Percentiles rank a stretch among this genome's conserved stretches.
Conservation (phyloP, 306 rosid genomes). For the Pachyrhizus erosus region DNA sequence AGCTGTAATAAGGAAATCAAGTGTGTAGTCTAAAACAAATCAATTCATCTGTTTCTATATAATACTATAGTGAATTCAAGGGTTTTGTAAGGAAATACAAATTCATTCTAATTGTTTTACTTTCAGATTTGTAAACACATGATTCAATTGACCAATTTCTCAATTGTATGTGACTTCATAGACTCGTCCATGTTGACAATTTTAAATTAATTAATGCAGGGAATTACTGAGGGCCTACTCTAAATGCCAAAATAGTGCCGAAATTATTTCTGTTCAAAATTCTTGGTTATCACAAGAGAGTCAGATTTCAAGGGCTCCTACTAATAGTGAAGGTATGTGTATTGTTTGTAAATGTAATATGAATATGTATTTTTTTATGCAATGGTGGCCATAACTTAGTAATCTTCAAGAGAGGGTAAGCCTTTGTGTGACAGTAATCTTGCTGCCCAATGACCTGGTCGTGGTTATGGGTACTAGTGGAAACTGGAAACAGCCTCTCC, state of each 20-base stretch:
- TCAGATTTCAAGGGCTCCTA: conserved; percentile 59
- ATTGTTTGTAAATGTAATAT: neutral
- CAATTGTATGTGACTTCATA: conserved; percentile 1
- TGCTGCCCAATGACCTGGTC: neutral
- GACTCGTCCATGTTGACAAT: neutral
- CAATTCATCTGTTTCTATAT: neutral
- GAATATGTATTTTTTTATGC: neutral
- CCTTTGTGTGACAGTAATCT: neutral
- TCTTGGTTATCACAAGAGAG: conserved; percentile 78
- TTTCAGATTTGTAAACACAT: neutral
- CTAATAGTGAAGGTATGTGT: conserved; percentile 64
- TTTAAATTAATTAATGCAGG: conserved; percentile 53
- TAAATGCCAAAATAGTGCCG: conserved; percentile 77
- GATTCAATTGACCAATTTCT: conserved; percentile 4
- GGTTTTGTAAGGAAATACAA: conserved; percentile 25
- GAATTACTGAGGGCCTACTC: conserved; percentile 90
- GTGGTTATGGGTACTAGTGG: neutral
- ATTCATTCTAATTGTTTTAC: conserved; percentile 30
- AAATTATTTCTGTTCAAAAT: conserved; percentile 83
- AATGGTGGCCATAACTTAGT: neutral
- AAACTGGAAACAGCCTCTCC: conserved; percentile 22
- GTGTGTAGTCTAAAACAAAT: neutral
- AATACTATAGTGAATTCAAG: neutral
- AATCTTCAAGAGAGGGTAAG: conserved; percentile 1
- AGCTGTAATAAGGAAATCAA: conserved; percentile 19